Evolutionary conservation across 495 filamentous ascomycete species (phyloP).

Genomic region (Terfezia claveryi): DNA sequence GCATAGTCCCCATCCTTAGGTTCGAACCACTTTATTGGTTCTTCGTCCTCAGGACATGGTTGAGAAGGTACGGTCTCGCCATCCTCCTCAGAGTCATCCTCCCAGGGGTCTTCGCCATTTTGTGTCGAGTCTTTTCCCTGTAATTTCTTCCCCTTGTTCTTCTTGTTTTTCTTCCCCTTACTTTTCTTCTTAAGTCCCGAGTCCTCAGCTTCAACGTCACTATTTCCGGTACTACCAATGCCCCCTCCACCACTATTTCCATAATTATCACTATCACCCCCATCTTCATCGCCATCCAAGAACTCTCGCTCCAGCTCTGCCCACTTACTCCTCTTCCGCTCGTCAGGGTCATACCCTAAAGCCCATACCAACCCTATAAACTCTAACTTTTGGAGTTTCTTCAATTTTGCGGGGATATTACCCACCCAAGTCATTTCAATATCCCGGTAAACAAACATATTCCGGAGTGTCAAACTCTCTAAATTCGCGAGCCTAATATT

Average conservation of each 20-base stretch:
- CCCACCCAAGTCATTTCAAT: slow-evolving; percentile 8
- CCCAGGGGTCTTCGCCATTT: neutral
- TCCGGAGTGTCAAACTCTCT: slow-evolving; percentile 3
- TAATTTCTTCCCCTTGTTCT: neutral
- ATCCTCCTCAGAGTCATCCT: neutral
- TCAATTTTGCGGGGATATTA: slow-evolving; percentile 6
- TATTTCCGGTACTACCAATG: too few relatives aligned
- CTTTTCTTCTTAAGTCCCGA: neutral
- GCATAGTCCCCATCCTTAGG: neutral
- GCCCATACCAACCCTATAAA: slow-evolving; percentile 8
- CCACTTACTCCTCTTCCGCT: neutral
- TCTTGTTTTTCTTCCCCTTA: neutral
- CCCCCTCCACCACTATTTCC: neutral
- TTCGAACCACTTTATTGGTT: neutral
- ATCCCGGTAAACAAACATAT: slow-evolving; percentile 6
- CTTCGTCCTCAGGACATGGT: neutral
- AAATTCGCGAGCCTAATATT: slow-evolving; percentile 4
- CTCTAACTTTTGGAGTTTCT: slow-evolving; percentile 6
- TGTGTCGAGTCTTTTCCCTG: neutral
- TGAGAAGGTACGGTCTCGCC: too few relatives aligned
- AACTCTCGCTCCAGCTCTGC: neutral
- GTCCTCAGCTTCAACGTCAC: too few relatives aligned
- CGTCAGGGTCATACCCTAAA: slow-evolving; percentile 1
- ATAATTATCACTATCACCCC: neutral
- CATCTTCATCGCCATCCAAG: neutral